Conservation (phyloP, 176 grass and related monocot genomes). For the Thalia dealbata region DNA sequence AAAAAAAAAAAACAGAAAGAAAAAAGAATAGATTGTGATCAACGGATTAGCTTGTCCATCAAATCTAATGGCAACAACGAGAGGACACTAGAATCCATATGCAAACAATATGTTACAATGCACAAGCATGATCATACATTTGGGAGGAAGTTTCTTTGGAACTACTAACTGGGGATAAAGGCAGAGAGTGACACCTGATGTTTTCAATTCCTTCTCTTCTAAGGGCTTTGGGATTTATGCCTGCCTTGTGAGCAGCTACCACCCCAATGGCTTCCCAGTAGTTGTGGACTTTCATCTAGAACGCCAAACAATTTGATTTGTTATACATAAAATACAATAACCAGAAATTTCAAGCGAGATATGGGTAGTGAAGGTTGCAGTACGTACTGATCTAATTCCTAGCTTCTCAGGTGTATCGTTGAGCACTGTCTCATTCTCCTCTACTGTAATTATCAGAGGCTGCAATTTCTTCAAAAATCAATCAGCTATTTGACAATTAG, state of each 20-base stretch:
- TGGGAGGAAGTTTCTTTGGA: conserved; percentile 15
- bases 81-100: too few species aligned
- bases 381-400: conserved; percentile 42
- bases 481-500: neutral
- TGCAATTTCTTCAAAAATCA: conserved; percentile 21
- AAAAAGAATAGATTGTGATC: too few species aligned
- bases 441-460: conserved; percentile 78
- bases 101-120: conserved; percentile 19
- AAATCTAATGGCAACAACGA: too few species aligned
- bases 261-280: conserved; percentile 97
- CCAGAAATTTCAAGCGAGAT: neutral
- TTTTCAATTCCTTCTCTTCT: conserved; percentile 43
- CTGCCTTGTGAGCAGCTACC: conserved; percentile 80
- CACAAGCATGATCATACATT: conserved; percentile 17
- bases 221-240: conserved; percentile 62
- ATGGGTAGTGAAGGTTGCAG: conserved; percentile 4
- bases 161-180: neutral
- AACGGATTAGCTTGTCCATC: neutral
- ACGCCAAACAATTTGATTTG: conserved; percentile 16
- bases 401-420: conserved; percentile 84
- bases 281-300: conserved; percentile 62
- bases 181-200: conserved; percentile 26
- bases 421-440: conserved; percentile 91
- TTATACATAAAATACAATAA: neutral
- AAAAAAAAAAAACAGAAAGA: neutral